Conservation (phyloP, 1,284 basidiomycete genomes). For the Austropuccinia psidii region DNA sequence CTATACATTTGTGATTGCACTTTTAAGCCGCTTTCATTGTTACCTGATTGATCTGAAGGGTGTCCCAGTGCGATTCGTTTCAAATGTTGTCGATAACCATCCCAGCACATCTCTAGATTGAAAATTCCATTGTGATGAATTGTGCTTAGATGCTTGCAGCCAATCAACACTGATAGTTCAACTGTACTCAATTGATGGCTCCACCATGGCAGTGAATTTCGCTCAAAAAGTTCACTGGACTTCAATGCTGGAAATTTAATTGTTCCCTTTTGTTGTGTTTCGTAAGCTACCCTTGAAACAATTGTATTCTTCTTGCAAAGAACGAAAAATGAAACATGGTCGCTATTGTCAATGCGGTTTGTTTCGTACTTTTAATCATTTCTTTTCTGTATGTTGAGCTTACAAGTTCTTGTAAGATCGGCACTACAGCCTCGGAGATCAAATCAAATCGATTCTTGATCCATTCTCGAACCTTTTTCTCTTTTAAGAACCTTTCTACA, state of each 20-base stretch:
- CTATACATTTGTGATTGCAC: constrained; percentile 25
- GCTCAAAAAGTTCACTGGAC: neutral
- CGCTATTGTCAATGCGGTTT: too few species aligned
- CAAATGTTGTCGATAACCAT: constrained; percentile 26
- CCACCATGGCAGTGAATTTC: neutral
- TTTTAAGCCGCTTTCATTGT: too few species aligned
- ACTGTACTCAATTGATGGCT: neutral
- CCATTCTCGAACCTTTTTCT: too few species aligned
- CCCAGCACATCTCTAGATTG: constrained; percentile 35
- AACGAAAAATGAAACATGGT: too few species aligned
- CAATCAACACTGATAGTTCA: constrained; percentile 17
- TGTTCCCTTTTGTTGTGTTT: neutral
- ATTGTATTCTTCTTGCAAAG: constrained; percentile 6
- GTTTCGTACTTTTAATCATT: too few species aligned
- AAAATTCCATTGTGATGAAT: constrained; percentile 16
- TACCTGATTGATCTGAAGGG: neutral
- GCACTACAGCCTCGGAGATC: too few species aligned
- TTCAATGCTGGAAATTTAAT: constrained; percentile 3
- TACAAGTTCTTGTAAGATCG: too few species aligned
- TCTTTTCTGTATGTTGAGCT: too few species aligned
- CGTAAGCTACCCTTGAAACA: neutral
- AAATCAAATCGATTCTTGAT: too few species aligned
- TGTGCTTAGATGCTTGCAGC: neutral
- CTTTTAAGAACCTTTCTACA: too few species aligned
- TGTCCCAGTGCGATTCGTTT: neutral